Base-by-base conservation (phyloP, 169 alveolate genomes). In the Plasmodium blacklocki region DNA sequence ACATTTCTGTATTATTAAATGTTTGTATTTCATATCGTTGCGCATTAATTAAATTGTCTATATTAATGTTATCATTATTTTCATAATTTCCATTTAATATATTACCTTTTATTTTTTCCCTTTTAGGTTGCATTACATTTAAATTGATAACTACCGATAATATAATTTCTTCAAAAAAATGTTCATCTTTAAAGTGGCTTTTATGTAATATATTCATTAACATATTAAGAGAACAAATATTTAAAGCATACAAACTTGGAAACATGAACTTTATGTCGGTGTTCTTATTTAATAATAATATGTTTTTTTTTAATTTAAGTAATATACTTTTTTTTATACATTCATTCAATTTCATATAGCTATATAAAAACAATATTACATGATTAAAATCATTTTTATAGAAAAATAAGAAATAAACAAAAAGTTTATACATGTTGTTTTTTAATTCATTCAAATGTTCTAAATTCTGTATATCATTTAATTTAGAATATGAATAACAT, bases 201-300 rank as follows among this genome's bases (percentile, higher is more conserved):
- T 50, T 66, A n/a, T 67, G 76, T 4, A 78, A 39, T 14, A 78
- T 78, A 64, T 67, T 8, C 80, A 78, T 64, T 21, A 78, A 63
- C 89, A 78, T 78, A 59, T 78, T 78, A 8, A 78, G 58, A 3
- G 89, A 78, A n/a, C 89, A 67, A 0, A 78, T 56, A 60, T 78
- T 74, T 23, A 78, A 19, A 59, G 32, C 39, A 47, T 66, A 74
- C 32, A 78, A 19, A 66, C n/a, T 5, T 7, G 32, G 54, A 9
- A 66, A 45, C 6, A 60, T 49, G 18, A 19, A 18, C 8, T 23
- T 19, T 52, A 23, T 14, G 11, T 73, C 2, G 6, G 23, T 1
- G 3, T 64, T 15, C 1, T 49, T 11, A 29, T 26, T 29, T 47
- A 52, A 12, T 7, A 39, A 19, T 7, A 78, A 45, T 60, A 78